Evolutionary conservation across 1,284 basidiomycete genomes (phyloP), one percentile per base, ranked within the genome.

Genomic region (Ustilago nuda): DNA sequence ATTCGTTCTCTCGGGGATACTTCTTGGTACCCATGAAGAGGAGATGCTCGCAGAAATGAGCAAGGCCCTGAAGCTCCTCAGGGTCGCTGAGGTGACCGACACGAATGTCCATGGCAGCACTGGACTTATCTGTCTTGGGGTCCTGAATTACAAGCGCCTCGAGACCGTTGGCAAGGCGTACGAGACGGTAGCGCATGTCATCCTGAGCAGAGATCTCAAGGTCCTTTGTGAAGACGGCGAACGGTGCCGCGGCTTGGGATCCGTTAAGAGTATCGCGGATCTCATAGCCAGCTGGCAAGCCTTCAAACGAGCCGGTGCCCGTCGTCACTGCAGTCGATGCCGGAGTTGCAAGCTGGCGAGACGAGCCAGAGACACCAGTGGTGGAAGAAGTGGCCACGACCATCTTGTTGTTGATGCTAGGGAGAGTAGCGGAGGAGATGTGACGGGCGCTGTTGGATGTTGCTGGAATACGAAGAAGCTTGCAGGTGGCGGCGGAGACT

Each of bases 21-120:
- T 85, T 87, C 43, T 85, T 79, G 13, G 84, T 82, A 78, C 93
- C 93, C 93, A 99, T 93, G 87, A 99, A 99, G 76, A 98, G 88
- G 61, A 99, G 86, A 87, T 99, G 96, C 86, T 99, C 96, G 87
- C 95, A 94, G 82, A 94, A 94, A 86, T 95, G 93, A 61, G 94
- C 94, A 51, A 94, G 89, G 48, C 94, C 94, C 17, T 84, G 86
- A 11, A 88, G 72, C 62, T 87, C 86, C 23, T 83, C 76, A 7
- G 96, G 97, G 86, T 99, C 97, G 50, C 90, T 91, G 66, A 99
- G 87, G 87, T 99, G 96, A 2, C 97, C 97, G 1, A 98, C 95
- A 19, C 93, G 92, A 53, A 99, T 94, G 87, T 97, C 94, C 86
- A 99, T 89, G 81, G 94, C 94, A 0, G 96, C 97, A 0, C 94